Evolutionary conservation across 23 red algal genomes (phyloP), one percentile per base, ranked within the genome.

Genomic region (Chondrus crispus): DNA sequence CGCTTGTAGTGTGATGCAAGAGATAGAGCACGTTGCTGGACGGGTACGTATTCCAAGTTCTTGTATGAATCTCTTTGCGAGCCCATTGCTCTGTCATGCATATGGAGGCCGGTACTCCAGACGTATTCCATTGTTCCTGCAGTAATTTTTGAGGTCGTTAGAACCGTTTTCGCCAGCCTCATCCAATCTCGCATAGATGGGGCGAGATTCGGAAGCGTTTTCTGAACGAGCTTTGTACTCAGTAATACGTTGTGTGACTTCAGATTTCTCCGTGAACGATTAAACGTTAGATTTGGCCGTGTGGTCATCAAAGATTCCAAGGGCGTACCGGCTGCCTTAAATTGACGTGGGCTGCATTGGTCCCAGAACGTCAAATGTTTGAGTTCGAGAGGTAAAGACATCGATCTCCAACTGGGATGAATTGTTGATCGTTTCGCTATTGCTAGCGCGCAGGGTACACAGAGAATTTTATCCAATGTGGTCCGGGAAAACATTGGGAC

Each of bases 261-360:
- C 7, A 7, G 9, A 39, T 38, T 77, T 74, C 16, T 88, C 51
- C 63, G 0, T 20, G 3, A 75, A 28, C 18, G 75, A 74, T 24
- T 74, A 88, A 6, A 75, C 28, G 47, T 49, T 47, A 5, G 38
- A 74, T 14, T 88, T 75, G 19, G 84, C 58, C 11, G 84, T 75
- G 29, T n/a, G 37, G 30, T 88, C 84, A 30, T 88, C 51, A 4
- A 88, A 37, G 44, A 88, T 76, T 9, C 55, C 68, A 36, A 88
- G 62, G 18, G 49, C 84, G 26, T 88, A 88, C n/a, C 33, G 53
- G 3, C 40, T 48, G 7, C 1, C 66, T 35, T 10, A 51, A 5
- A 88, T 14, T 3, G 44, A 88, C 2, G 66, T 22, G 28, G 85
- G 19, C 7, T 41, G 50, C 53, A 70, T 77, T 6, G 71, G 71